Conservation (phyloP, 208 protist species). For the Crithidia brevicula region DNA sequence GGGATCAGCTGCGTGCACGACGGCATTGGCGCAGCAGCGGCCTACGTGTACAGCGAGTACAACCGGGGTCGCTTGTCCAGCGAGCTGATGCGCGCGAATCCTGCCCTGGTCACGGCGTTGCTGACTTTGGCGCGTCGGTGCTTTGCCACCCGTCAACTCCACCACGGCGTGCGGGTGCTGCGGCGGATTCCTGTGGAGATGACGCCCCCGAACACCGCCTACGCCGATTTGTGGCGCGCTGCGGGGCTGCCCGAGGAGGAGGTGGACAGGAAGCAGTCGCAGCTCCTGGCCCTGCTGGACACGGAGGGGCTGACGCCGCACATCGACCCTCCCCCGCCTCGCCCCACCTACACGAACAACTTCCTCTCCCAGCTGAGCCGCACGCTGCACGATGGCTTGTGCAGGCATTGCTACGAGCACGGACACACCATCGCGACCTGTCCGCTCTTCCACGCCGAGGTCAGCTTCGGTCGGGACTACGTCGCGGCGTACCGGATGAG, state of each 20-base stretch:
- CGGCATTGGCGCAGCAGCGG: slow-evolving; percentile 68
- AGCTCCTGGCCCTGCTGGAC: slow-evolving; percentile 63
- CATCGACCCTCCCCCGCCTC: slow-evolving; percentile 47
- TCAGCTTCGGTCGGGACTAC: slow-evolving; percentile 87
- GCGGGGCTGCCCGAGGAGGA: slow-evolving; percentile 55
- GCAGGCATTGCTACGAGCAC: slow-evolving; percentile 79
- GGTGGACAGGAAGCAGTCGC: slow-evolving; percentile 40
- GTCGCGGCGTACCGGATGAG: slow-evolving; percentile 88
- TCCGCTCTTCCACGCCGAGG: slow-evolving; percentile 78
- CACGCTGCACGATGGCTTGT: slow-evolving; percentile 75
- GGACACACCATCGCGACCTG: slow-evolving; percentile 76
- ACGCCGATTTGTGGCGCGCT: slow-evolving; percentile 68
- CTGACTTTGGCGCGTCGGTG: slow-evolving; percentile 44
- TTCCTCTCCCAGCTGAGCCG: slow-evolving; percentile 61
- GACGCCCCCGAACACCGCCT: slow-evolving; percentile 43
- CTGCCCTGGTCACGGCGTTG: slow-evolving; percentile 42
- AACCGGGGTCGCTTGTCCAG: slow-evolving; percentile 57
- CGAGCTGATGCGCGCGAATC: slow-evolving; percentile 55
- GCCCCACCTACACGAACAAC: slow-evolving; percentile 52
- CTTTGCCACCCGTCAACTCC: slow-evolving; percentile 53
- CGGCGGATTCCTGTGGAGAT: slow-evolving; percentile 74
- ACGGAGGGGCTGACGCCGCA: slow-evolving; percentile 59
- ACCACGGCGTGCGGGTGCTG: slow-evolving; percentile 66
- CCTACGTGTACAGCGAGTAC: slow-evolving; percentile 81
- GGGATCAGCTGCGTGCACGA: slow-evolving; percentile 50